Base-by-base conservation (phyloP, 441 rosid species). In the Jatropha podagrica region DNA sequence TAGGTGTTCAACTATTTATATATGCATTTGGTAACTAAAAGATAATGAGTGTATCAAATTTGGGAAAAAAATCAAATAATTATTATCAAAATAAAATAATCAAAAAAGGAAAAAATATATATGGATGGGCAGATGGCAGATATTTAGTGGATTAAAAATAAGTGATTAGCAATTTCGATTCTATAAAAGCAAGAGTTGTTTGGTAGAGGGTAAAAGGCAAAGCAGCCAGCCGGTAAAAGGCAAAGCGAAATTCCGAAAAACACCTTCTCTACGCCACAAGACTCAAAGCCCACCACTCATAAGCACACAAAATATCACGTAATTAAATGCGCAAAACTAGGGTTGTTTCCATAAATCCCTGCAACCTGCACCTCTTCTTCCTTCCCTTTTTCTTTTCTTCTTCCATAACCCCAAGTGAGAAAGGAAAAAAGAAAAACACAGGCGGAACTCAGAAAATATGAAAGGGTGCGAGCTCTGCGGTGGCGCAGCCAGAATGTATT, bases 401-500 rank as follows among this genome's bases (percentile, higher is more conserved):
- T 23, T 23, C 23, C 23, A 23, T 23, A 23, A 23, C 23, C 23
- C 23, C 23, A 14, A 5, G 9, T 46, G 56, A 40, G 15, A 73
- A 32, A 58, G n/a, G n/a, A 60, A 17, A 75, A 12, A 27, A 63
- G 37, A 55, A 69, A 41, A 17, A 13, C 5, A 51, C 9, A 44
- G 6, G 9, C 5, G 5, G 48, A 58, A 51, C 13, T 17, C 37
- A 20, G 65, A 70, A 72, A 12, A 17, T 68, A 90, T 88, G 93
- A 89, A 86, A 78, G 83, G 79, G 58, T 95, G 98, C 64, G 97
- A 88, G 84, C 85, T 95, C 20, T 95, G 98, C 78, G 85, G 81
- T 62, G 79, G 69, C 41, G 85, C 69, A 18, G 96, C 97, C 2
- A 85, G 80, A 80, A 83, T 89, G 72, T 89, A 85, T 77, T 95